Conservation (phyloP, 139 green algal genomes). For the Chlamydomonas sp. region DNA sequence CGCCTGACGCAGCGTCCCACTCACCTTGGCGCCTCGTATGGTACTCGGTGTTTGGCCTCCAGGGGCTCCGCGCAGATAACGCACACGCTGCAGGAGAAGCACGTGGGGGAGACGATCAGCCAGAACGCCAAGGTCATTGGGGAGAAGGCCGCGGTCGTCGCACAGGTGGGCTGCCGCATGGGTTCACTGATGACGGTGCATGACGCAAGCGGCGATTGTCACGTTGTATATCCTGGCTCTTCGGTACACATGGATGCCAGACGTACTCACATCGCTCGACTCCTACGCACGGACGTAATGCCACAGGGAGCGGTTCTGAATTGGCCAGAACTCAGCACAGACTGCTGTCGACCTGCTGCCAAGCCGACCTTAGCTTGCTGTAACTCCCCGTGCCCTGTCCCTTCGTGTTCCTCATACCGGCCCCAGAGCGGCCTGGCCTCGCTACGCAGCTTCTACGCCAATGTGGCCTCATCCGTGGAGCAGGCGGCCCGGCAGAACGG, state of each 20-base stretch:
- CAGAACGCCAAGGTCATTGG: conserved; percentile 46
- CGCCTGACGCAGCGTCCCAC: too few relatives aligned
- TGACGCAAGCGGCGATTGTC: too few relatives aligned
- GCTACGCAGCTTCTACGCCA: conserved; percentile 63
- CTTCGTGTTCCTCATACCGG: background rate
- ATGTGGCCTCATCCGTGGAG: conserved; percentile 64
- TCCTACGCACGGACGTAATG: too few relatives aligned
- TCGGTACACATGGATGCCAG: too few relatives aligned
- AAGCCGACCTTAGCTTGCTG: too few relatives aligned
- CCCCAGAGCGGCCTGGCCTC: conserved; percentile 55
- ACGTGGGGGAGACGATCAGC: conserved; percentile 57
- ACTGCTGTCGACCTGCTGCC: too few relatives aligned
- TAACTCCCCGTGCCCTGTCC: too few relatives aligned
- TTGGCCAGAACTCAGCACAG: too few relatives aligned
- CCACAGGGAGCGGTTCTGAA: too few relatives aligned
- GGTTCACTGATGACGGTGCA: background rate
- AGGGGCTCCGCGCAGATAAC: conserved; percentile 11
- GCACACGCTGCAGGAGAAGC: conserved; percentile 59
- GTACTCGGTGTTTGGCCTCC: background rate
- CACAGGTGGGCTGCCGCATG: conserved; percentile 41
- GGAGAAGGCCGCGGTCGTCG: conserved; percentile 53
- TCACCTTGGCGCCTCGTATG: too few relatives aligned
- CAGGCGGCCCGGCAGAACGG: conserved; percentile 59
- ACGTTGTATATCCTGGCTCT: too few relatives aligned
- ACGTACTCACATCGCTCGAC: too few relatives aligned